These are phyloP conservation scores for Sporodiniella umbellata DNA, from an alignment of 371 early-diverging fungal genomes.

Conservation along the genomic window DNA sequence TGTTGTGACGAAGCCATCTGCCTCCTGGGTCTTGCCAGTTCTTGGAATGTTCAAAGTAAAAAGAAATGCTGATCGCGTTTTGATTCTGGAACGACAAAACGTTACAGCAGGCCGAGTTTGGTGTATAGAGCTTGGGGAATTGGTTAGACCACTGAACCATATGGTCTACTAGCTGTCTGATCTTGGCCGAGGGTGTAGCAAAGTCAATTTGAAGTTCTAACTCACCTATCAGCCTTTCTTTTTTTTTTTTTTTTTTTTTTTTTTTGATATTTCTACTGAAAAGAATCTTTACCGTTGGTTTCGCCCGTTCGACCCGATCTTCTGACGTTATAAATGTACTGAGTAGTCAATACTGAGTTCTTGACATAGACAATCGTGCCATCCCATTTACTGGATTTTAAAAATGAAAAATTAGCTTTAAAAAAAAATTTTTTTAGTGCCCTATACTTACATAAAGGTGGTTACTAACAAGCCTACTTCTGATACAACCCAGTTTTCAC, in stretches of 20 bases:
- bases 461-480: constrained; percentile 39
- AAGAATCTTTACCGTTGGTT: constrained; percentile 37
- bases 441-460: constrained; percentile 33
- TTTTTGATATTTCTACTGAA: neutral
- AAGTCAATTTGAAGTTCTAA: constrained; percentile 58
- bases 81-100: constrained; percentile 34
- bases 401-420: neutral
- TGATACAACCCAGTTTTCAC: constrained; percentile 31
- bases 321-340: constrained; percentile 74
- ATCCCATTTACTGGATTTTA: constrained; percentile 49
- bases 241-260: too few relatives aligned
- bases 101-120: constrained; percentile 28
- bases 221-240: neutral
- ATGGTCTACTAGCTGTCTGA: constrained; percentile 50
- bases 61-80: constrained; percentile 30
- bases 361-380: constrained; percentile 75
- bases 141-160: constrained; percentile 55
- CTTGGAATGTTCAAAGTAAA: constrained; percentile 61
- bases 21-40: constrained; percentile 77
- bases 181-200: constrained; percentile 61
- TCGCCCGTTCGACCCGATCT: constrained; percentile 64
- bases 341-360: constrained; percentile 61
- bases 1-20: constrained; percentile 61
- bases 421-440: too few relatives aligned
- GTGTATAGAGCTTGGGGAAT: constrained; percentile 28